Evolutionary conservation across 2,329 filamentous ascomycete species (phyloP), one percentile per base, ranked within the genome.

Genomic region (Talaromyces sp.): DNA sequence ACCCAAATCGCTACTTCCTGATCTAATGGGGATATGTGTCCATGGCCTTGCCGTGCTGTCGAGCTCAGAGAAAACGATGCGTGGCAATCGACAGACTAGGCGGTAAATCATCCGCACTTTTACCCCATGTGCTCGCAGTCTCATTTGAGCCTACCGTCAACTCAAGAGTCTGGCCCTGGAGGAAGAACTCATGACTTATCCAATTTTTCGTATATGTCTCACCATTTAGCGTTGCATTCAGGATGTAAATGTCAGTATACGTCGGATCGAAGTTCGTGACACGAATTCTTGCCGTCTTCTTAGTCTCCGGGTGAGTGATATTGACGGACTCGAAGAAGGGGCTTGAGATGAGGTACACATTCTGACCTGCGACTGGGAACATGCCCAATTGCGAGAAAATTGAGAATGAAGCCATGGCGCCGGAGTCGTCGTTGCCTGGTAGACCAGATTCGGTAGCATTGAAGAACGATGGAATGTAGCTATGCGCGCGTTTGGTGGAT

Each of bases 401-500:
- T 0, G 86, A 78, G 67, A 90, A 90, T 0, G 83, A 84, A 27
- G 87, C 88, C 87, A 90, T 90, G 1, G 88, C 86, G 3, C 88
- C 88, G 37, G 82, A 84, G 73, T 90, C 88, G 69, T 90, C 88
- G 71, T 90, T 90, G 0, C 88, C 88, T 0, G 88, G 87, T 2
- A 90, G 82, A 0, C 88, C 88, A 4, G 74, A 76, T 0, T 85
- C 76, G 0, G 82, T 84, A 1, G 84, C 81, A 67, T 83, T 80
- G 77, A 90, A 90, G 69, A 80, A 85, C 0, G 77, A 76, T 0
- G 88, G 87, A 45, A 90, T 88, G 70, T 89, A 90, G 69, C 80
- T 84, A 70, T 89, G 87, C 0, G 82, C 82, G 63, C 86, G 84
- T 19, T 74, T 68, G 0, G 80, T 75, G 2, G 76, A 80, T 14